A percentile compares a stretch with the other conserved stretches of the same genome.
These are phyloP conservation scores for Strigomonas galati DNA, from an alignment of 208 protist species.

Conservation along the genomic window DNA sequence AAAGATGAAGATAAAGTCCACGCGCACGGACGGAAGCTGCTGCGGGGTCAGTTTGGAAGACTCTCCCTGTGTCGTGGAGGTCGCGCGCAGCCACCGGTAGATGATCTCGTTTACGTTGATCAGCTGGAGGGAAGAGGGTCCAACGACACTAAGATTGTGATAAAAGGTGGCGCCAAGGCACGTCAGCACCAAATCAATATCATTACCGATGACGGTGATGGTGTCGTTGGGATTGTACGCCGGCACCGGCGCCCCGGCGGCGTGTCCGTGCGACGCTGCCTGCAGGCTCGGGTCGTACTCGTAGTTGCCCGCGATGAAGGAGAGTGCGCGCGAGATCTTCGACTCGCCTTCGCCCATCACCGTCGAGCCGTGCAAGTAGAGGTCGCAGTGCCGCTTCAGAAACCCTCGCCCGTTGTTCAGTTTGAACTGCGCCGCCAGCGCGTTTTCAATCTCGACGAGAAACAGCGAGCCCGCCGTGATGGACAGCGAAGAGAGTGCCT, in stretches of 20 bases:
- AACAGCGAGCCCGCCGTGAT: conserved; percentile 82
- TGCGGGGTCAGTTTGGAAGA: conserved; percentile 28
- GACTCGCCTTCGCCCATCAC: conserved; percentile 80
- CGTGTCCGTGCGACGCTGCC: neutral
- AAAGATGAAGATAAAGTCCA: conserved; percentile 86
- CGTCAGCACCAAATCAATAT: conserved; percentile 84
- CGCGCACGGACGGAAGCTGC: conserved; percentile 67
- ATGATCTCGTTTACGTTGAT: conserved; percentile 71
- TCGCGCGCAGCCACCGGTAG: conserved; percentile 71
- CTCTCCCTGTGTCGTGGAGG: conserved; percentile 33
- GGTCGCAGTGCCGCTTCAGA: conserved; percentile 42
- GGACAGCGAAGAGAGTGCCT: conserved; percentile 61
- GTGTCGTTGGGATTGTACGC: conserved; percentile 66
- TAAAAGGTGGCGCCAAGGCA: conserved; percentile 79
- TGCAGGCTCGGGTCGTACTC: neutral
- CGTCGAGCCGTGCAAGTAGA: conserved; percentile 78
- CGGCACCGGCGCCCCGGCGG: conserved; percentile 4
- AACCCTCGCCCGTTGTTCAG: conserved; percentile 58
- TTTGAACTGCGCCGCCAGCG: conserved; percentile 71
- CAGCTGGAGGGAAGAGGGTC: conserved; percentile 77
- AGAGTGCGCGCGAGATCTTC: conserved; percentile 77
- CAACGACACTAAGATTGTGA: conserved; percentile 77
- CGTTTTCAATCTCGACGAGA: conserved; percentile 85
- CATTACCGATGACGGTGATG: conserved; percentile 73
- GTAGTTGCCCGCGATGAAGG: conserved; percentile 39